Percentiles rank a stretch among this genome's conserved stretches.
Conservation (phyloP, 169 alveolate genomes). For the Miamiensis avidus region DNA sequence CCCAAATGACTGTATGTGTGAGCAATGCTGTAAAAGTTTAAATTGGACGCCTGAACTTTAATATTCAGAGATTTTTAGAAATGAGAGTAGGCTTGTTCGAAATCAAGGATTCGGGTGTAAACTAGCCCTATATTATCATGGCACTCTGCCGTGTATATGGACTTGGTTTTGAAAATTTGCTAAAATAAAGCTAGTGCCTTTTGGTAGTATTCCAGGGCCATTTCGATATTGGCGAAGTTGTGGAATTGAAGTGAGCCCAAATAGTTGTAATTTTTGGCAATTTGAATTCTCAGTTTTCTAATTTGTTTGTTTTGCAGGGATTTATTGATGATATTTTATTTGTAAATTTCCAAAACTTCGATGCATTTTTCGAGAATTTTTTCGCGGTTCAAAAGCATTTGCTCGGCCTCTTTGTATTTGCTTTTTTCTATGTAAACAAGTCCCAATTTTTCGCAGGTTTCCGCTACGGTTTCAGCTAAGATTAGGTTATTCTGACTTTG, state of each 20-base stretch:
- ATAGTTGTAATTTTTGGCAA: not conserved
- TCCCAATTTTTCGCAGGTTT: not conserved
- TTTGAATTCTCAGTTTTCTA: not conserved
- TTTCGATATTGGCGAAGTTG: not conserved
- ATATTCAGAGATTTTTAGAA: not conserved
- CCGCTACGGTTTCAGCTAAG: not conserved
- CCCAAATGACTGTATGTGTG: too few relatives aligned
- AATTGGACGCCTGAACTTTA: too few relatives aligned
- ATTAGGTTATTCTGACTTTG: not conserved
- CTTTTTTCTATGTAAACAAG: not conserved
- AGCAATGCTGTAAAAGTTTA: too few relatives aligned
- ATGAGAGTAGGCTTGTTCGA: not conserved
- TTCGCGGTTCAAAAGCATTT: not conserved
- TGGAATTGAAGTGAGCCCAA: not conserved
- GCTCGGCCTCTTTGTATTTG: not conserved
- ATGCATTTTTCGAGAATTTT: not conserved
- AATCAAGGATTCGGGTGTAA: too few relatives aligned
- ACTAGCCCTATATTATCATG: not conserved
- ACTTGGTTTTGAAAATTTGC: too few relatives aligned
- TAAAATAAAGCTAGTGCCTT: not conserved
- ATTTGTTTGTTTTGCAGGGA: not conserved
- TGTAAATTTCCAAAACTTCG: not conserved
- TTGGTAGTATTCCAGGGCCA: not conserved
- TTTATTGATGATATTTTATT: not conserved
- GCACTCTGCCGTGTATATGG: not conserved